Percentiles rank a stretch among this genome's conserved stretches.
Evolutionary conservation across 164 flowering plant species (phyloP).

Genomic region (Akebia trifoliata): DNA sequence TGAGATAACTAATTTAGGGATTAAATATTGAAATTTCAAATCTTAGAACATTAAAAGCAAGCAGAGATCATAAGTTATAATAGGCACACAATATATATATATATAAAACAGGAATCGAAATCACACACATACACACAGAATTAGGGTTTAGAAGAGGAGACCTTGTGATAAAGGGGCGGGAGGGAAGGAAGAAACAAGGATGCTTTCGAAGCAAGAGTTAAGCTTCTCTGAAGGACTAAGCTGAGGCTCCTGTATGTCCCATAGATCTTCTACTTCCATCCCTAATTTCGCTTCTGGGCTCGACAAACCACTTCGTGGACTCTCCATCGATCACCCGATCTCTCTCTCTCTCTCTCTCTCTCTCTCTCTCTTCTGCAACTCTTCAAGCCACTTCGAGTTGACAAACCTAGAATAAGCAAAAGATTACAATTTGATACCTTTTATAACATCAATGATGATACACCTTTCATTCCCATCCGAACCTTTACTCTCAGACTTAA

Average conservation of each 20-base stretch:
- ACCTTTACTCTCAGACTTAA: too few species aligned
- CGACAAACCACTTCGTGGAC: constrained; percentile 42
- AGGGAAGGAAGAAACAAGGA: constrained; percentile 87
- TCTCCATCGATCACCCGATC: constrained; percentile 14
- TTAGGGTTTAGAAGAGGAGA: constrained; percentile 7
- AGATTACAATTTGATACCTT: too few species aligned
- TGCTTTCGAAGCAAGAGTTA: constrained; percentile 89
- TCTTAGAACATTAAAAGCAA: too few species aligned
- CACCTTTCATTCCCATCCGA: too few species aligned
- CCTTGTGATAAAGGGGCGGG: constrained; percentile 60
- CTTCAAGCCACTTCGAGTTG: not conserved
- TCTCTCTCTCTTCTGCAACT: not conserved
- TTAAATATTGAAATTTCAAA: too few species aligned
- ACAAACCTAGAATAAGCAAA: too few species aligned
- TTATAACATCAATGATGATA: too few species aligned
- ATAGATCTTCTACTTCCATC: constrained; percentile 73
- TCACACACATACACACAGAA: too few species aligned
- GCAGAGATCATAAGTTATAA: too few species aligned
- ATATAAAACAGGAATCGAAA: too few species aligned
- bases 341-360: constrained; percentile 18
- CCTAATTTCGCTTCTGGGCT: constrained; percentile 92
- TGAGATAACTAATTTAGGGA: too few species aligned
- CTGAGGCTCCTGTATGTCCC: constrained; percentile 81
- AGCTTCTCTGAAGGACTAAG: constrained; percentile 89
- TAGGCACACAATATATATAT: too few species aligned